Conservation (phyloP, 2,329 filamentous ascomycete genomes). For the Fusarium chuoi region DNA sequence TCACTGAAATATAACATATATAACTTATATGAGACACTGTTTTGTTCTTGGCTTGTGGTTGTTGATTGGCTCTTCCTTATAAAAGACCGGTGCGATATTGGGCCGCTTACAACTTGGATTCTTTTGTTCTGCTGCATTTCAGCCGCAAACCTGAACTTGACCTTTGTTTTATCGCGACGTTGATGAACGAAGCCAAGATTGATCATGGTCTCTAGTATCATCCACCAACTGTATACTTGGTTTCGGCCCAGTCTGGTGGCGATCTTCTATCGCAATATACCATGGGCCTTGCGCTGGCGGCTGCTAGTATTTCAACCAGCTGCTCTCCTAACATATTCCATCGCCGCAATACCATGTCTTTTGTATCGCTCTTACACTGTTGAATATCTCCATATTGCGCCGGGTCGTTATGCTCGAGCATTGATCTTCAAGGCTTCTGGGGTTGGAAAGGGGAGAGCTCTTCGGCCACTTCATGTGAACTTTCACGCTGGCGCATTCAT, state of each 20-base stretch:
- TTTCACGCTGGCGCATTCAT: conserved; percentile 58
- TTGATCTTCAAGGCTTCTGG: conserved; percentile 49
- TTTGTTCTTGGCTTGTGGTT: not conserved
- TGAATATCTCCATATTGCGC: conserved; percentile 48
- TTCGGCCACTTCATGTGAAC: conserved; percentile 56
- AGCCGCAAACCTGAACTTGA: not conserved
- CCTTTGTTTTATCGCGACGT: accelerated
- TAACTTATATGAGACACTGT: not conserved
- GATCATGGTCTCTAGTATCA: conserved; percentile 4
- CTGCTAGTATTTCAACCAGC: conserved; percentile 56
- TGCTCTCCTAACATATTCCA: conserved; percentile 50
- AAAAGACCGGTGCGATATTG: conserved; percentile 9
- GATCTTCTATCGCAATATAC: conserved; percentile 50
- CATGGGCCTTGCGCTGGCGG: conserved; percentile 55
- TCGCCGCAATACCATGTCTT: conserved; percentile 50
- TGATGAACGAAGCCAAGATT: accelerated
- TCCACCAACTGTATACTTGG: conserved; percentile 30
- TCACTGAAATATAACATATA: not conserved
- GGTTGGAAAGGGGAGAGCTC: conserved; percentile 27
- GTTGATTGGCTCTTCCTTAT: not conserved
- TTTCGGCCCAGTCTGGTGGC: conserved; percentile 48
- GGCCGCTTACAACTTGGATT: conserved; percentile 16
- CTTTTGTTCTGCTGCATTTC: not conserved
- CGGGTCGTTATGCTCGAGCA: conserved; percentile 43
- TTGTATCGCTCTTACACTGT: conserved; percentile 50